Base-by-base conservation (phyloP, 768 basidiomycete species). In the Russula ochroleuca region DNA sequence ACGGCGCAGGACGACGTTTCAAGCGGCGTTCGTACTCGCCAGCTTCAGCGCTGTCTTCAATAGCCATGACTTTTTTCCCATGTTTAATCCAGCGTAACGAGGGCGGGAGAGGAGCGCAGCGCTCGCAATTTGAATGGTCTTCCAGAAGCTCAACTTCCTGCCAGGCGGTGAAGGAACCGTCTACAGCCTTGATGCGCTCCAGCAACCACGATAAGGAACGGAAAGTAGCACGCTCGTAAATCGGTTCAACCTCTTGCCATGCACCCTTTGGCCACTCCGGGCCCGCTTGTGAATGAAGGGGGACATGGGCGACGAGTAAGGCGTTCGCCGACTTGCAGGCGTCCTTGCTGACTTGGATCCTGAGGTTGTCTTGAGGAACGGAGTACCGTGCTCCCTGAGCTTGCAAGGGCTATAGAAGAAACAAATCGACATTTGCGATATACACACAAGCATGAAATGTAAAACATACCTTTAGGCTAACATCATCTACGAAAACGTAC, bases 1-100 rank as follows among this genome's bases (percentile, higher is more conserved):
- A 93, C 0, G 94, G 87, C 51, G 79, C 84, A 0, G 95, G 95
- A 21, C 95, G 85, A 61, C 82, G 79, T 76, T 98, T 98, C 61
- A 98, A 79, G 23, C 87, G 82, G 57, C 91, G 85, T 72, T 98
- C 95, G 71, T 92, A 97, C 70, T 86, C 82, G 7, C 93, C 94
- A 48, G 95, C 94, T 71, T 96, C 85, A 13, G 85, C 78, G 19
- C 90, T 82, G 70, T 97, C 91, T 70, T 98, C 95, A 37, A 93
- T 77, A 0, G 92, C 85, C 23, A 82, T 73, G 19, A 86, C 77
- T 56, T 76, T 79, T 67, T 82, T 86, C 47, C 80, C 82, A 7
- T 76, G 74, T 67, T 81, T 83, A 13, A 79, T 78, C 93, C 94
- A 98, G 25, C 83, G 80, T 50, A 95, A 73, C n/a, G 79, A 75